A percentile compares a stretch with the other conserved stretches of the same genome.
Conservation (phyloP, 2,329 filamentous ascomycete species). For the Alternaria burnsii region DNA sequence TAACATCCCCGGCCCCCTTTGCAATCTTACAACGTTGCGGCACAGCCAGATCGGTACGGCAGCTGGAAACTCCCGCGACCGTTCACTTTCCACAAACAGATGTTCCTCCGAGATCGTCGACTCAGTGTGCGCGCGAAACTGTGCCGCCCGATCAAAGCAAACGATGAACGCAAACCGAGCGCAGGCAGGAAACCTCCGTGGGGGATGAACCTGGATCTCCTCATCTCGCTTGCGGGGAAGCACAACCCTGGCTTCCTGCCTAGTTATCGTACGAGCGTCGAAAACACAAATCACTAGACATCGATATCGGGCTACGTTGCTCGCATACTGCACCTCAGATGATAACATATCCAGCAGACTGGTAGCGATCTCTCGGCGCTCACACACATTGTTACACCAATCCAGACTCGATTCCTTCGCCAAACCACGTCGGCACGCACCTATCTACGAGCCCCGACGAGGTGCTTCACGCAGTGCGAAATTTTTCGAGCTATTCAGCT, state of each 20-base stretch:
- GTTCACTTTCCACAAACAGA: slow-evolving; percentile 7
- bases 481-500: not conserved
- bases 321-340: slow-evolving; percentile 11
- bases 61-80: slow-evolving; percentile 9
- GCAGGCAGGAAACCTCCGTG: slow-evolving; percentile 3
- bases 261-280: slow-evolving; percentile 10
- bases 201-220: slow-evolving; percentile 13
- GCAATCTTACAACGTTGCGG: slow-evolving; percentile 13
- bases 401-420: not conserved
- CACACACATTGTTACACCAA: slow-evolving; percentile 7
- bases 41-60: slow-evolving; percentile 18
- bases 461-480: not conserved
- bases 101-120: slow-evolving; percentile 14
- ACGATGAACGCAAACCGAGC: slow-evolving; percentile 13
- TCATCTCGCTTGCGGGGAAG: slow-evolving; percentile 22
- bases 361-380: slow-evolving; percentile 15
- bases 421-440: slow-evolving; percentile 1
- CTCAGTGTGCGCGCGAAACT: slow-evolving; percentile 4
- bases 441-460: not conserved
- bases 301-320: slow-evolving; percentile 9
- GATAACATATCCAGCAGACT: slow-evolving; percentile 5
- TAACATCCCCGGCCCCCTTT: slow-evolving; percentile 14
- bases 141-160: slow-evolving; percentile 7
- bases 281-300: slow-evolving; percentile 13
- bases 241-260: slow-evolving; percentile 13